A percentile compares a stretch with the other conserved stretches of the same genome.
Conservation (phyloP, 23 red algal genomes). For the Chondrus crispus region DNA sequence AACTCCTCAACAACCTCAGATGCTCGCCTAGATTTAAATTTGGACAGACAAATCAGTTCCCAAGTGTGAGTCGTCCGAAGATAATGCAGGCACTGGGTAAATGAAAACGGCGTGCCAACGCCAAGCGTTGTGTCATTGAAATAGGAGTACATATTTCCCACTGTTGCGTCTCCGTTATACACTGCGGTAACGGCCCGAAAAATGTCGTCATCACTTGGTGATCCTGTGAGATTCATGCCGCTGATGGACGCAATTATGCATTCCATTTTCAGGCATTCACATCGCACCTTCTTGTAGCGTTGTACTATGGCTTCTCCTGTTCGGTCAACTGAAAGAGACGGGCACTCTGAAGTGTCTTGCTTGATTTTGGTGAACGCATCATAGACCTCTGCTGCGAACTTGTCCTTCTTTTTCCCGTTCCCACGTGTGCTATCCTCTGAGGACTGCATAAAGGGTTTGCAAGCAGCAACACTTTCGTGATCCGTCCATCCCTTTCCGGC, state of each 20-base stretch:
- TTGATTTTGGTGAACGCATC: background rate
- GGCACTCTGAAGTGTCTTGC: background rate
- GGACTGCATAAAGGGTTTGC: background rate
- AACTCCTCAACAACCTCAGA: too few relatives aligned
- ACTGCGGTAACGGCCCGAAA: slow-evolving; percentile 20
- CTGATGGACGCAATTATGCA: background rate
- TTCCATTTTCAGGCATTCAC: slow-evolving; percentile 19
- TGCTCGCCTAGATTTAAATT: too few relatives aligned
- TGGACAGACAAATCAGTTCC: background rate
- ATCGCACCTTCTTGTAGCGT: slow-evolving; percentile 24
- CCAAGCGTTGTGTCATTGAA: background rate
- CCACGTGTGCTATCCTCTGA: background rate
- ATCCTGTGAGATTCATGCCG: slow-evolving; percentile 5
- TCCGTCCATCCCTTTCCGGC: background rate
- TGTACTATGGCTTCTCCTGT: slow-evolving; percentile 22
- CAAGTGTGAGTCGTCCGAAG: slow-evolving; percentile 7
- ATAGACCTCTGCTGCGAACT: background rate
- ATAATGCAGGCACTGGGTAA: background rate
- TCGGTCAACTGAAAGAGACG: background rate
- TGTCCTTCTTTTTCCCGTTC: background rate
- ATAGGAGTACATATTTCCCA: slow-evolving; percentile 17
- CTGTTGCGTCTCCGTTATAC: slow-evolving; percentile 15
- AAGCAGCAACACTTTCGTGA: background rate
- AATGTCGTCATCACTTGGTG: slow-evolving; percentile 39
- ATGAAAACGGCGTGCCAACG: background rate